Evolutionary conservation across 371 early-diverging fungal genomes (phyloP).

Genomic region (Mortierella sp.): DNA sequence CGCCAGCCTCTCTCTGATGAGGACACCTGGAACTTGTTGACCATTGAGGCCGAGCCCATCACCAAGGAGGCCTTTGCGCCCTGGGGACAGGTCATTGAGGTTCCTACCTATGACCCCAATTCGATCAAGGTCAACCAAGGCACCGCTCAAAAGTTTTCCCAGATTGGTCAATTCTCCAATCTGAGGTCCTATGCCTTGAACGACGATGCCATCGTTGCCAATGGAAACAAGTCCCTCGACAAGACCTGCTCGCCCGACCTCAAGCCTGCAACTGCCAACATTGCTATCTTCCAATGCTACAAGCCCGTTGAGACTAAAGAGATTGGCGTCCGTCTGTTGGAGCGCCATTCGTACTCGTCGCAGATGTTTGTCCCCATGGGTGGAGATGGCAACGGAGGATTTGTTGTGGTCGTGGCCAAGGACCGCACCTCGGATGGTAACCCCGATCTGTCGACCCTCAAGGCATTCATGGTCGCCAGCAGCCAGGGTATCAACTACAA

Average conservation of each 20-base stretch:
- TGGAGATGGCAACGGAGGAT: conserved; percentile 65
- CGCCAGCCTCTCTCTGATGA: conserved; percentile 39
- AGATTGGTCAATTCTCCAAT: conserved; percentile 73
- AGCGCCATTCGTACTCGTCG: conserved; percentile 89
- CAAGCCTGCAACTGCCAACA: conserved; percentile 63
- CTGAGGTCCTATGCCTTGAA: conserved; percentile 53
- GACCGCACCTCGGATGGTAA: conserved; percentile 76
- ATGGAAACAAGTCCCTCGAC: conserved; percentile 38
- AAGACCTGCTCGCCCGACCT: conserved; percentile 12
- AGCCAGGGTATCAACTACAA: conserved; percentile 89
- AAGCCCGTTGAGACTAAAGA: conserved; percentile 64
- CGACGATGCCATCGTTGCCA: conserved; percentile 34
- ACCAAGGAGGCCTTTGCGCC: conserved; percentile 76
- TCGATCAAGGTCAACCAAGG: conserved; percentile 80
- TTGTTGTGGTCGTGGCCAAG: conserved; percentile 84
- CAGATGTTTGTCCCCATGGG: conserved; percentile 92
- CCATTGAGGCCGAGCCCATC: conserved; percentile 68
- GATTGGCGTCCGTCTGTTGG: conserved; percentile 79
- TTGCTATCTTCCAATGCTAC: conserved; percentile 80
- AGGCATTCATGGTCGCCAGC: conserved; percentile 79
- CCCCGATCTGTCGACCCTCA: conserved; percentile 82
- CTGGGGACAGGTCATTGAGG: conserved; percentile 82
- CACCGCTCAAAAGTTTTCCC: conserved; percentile 79
- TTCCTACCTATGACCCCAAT: conserved; percentile 44
- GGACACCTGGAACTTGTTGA: conserved; percentile 43